Conservation (phyloP, 352 stramenopile species). For the Thraustochytrium striatum region DNA sequence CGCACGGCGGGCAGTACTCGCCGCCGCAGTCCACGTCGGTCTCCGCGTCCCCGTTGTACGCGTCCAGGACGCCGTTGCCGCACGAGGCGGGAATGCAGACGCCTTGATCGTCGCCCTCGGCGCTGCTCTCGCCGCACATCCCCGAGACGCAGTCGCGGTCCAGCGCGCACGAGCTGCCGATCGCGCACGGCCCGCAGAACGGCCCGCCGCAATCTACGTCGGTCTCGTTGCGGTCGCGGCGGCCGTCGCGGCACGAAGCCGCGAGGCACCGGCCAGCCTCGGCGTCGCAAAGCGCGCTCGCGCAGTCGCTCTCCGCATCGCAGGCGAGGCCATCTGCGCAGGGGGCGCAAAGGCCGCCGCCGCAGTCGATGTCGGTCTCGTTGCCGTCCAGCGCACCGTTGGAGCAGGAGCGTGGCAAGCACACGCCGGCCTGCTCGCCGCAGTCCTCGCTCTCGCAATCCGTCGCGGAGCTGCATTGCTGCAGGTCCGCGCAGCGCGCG, state of each 20-base stretch:
- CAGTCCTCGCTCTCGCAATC: conserved; percentile 16
- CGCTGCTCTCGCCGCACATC: conserved; percentile 1
- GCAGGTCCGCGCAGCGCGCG: not conserved
- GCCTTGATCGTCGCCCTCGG: not conserved
- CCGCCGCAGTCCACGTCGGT: conserved; percentile 53
- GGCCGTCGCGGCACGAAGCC: conserved; percentile 47
- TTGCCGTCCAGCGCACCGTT: conserved; percentile 26
- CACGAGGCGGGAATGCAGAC: conserved; percentile 39
- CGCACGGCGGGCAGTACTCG: conserved; percentile 43
- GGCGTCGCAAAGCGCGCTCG: conserved; percentile 6
- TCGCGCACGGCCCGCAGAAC: not conserved
- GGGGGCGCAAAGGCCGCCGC: conserved; percentile 23
- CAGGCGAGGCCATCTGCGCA: conserved; percentile 11
- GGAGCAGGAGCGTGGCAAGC: conserved; percentile 21
- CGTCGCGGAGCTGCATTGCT: not conserved
- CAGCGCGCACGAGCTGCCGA: not conserved
- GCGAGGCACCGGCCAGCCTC: conserved; percentile 6
- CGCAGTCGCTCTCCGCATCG: conserved; percentile 30
- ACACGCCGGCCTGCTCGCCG: not conserved
- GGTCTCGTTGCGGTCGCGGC: conserved; percentile 51
- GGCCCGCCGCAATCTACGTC: conserved; percentile 53
- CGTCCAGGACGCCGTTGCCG: conserved; percentile 48
- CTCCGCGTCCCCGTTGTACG: conserved; percentile 32
- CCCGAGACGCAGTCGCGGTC: conserved; percentile 15
- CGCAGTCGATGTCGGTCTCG: conserved; percentile 49